Conservation (phyloP, 2,329 filamentous ascomycete species). For the Xylaria sp. region DNA sequence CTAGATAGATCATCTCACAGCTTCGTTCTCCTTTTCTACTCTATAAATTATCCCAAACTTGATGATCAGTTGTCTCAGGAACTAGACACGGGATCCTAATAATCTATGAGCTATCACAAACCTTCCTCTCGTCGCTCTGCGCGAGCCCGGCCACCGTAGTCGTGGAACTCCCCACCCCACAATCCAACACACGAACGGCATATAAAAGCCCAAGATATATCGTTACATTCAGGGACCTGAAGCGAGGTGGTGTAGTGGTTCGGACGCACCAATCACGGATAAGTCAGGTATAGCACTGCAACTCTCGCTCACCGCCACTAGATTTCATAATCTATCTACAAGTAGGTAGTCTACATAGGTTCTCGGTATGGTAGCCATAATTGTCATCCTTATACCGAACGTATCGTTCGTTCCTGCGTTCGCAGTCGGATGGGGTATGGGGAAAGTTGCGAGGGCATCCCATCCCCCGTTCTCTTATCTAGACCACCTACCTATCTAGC, state of each 20-base stretch:
- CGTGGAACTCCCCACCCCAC: not conserved
- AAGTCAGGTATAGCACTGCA: not conserved
- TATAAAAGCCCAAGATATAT: conserved; percentile 13
- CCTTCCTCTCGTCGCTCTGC: conserved; percentile 2
- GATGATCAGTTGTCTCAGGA: conserved; percentile 12
- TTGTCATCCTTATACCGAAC: conserved; percentile 13
- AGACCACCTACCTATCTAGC: not conserved
- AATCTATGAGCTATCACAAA: not conserved
- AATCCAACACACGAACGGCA: conserved; percentile 3
- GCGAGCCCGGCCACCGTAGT: conserved; percentile 11
- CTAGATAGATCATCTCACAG: not conserved
- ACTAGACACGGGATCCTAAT: conserved; percentile 3
- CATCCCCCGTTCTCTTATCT: conserved; percentile 17
- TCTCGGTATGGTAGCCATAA: conserved; percentile 8
- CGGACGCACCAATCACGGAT: conserved; percentile 9
- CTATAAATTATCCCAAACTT: conserved; percentile 5
- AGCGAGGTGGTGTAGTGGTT: not conserved
- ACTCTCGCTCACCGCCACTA: conserved; percentile 32
- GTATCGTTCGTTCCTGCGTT: conserved; percentile 28
- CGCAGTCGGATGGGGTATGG: conserved; percentile 17
- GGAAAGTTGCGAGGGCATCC: not conserved
- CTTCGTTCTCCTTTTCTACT: not conserved
- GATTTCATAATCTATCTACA: too few species aligned
- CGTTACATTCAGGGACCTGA: conserved; percentile 10
- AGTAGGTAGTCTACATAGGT: not conserved